A percentile compares a stretch with the other conserved stretches of the same genome.
These are phyloP conservation scores for Firmiana major DNA, from an alignment of 345 rosid genomes.

Conservation along the genomic window DNA sequence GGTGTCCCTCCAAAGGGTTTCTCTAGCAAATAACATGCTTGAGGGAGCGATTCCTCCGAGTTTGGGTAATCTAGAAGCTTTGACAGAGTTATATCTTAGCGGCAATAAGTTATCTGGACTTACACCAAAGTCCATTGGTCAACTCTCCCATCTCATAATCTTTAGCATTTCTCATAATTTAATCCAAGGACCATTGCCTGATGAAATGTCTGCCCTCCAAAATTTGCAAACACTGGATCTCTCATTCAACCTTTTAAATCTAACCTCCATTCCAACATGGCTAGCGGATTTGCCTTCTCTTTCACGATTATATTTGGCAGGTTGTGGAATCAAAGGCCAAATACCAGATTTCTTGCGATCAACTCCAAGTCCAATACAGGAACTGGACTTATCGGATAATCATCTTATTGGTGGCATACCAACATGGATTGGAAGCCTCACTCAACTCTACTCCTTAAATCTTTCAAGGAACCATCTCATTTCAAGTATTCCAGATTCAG, in stretches of 20 bases:
- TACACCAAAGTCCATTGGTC: slow-evolving; percentile 36
- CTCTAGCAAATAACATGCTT: slow-evolving; percentile 44
- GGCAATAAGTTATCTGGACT: slow-evolving; percentile 36
- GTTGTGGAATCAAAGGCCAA: slow-evolving; percentile 44
- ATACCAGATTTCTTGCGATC: slow-evolving; percentile 36
- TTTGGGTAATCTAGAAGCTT: slow-evolving; percentile 38
- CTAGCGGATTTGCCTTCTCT: slow-evolving; percentile 42
- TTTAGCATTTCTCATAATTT: slow-evolving; percentile 34
- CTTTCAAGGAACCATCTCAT: slow-evolving; percentile 44
- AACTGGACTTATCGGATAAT: slow-evolving; percentile 48
- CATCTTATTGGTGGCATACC: slow-evolving; percentile 38
- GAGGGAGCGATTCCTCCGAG: slow-evolving; percentile 44
- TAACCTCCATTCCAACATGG: slow-evolving; percentile 41
- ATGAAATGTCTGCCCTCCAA: slow-evolving; percentile 34
- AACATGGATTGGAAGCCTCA: slow-evolving; percentile 48
- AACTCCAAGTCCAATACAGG: slow-evolving; percentile 46
- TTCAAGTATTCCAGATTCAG: slow-evolving; percentile 34
- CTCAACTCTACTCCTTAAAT: slow-evolving; percentile 39
- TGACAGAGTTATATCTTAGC: slow-evolving; percentile 45
- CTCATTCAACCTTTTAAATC: slow-evolving; percentile 44
- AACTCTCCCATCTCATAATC: slow-evolving; percentile 37
- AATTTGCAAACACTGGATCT: slow-evolving; percentile 50
- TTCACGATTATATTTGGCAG: slow-evolving; percentile 38
- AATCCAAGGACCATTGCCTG: slow-evolving; percentile 44
- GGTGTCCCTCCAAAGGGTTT: slow-evolving; percentile 44